Base-by-base conservation (phyloP, 805 yeast species). In the Yarrowia deformans region DNA sequence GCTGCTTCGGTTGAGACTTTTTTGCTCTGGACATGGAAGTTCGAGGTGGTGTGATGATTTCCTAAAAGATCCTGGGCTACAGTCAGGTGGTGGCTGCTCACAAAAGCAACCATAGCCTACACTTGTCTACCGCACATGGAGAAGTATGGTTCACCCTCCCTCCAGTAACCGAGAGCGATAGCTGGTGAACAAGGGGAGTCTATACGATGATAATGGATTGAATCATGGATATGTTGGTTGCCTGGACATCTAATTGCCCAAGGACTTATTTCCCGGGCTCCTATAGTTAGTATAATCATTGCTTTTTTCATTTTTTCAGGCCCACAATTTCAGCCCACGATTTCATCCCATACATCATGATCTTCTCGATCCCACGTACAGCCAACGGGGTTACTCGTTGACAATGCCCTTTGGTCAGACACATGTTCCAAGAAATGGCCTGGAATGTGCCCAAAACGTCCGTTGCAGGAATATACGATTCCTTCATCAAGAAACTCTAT, bases 21-120 rank as follows among this genome's bases (percentile, higher is more conserved):
- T 54, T 50, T 54, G 60, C 60, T 37, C n/a, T 14, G 8, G 45
- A 37, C 23, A 54, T 54, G n/a, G 56, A 50, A 35, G 58, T 4
- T 52, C 35, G 56, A n/a, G 40, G 40, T 37, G 45, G 60, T 52
- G 29, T n/a, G 40, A 52, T 49, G 40, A 32, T 48, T 29, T 12
- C n/a, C 9, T 23, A 7, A 12, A 23, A 16, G 32, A 8, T 8
- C n/a, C 14, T 43, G 18, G 48, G 12, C 48, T 18, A 40, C 14
- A 6, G 3, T 16, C 19, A 46, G n/a, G 12, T 8, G 43, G 9
- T 54, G 60, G 60, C 60, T 54, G 60, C 60, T 39, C 39, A 45
- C 19, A 37, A 54, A 54, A 54, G 43, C 43, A 54, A 54, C 37
- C 37, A 35, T 3, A 34, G n/a, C n/a, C 34, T 35, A 43, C 58